These are phyloP conservation scores for Coniella vitis DNA, from an alignment of 2,329 filamentous ascomycete species.

Conservation along the genomic window DNA sequence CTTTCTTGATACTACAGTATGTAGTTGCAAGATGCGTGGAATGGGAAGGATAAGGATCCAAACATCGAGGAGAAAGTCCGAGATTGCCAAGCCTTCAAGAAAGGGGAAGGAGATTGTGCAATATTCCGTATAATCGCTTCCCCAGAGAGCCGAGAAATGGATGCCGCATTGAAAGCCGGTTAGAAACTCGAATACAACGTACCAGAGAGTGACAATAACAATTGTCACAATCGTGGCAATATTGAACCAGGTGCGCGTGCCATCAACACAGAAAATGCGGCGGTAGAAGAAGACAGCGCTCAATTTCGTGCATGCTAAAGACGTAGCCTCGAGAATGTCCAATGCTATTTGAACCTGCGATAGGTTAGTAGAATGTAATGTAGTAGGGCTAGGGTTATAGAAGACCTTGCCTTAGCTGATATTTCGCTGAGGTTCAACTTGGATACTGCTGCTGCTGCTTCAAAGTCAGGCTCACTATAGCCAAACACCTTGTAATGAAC, in stretches of 20 bases:
- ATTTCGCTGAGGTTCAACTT: too few relatives aligned
- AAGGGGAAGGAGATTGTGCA: constrained; percentile 1
- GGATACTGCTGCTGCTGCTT: too few relatives aligned
- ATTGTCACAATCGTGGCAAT: not conserved
- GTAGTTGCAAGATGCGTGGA: constrained; percentile 1
- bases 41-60: constrained; percentile 1
- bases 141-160: not conserved
- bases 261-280: not conserved
- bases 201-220: not conserved
- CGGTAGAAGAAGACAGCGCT: constrained; percentile 3
- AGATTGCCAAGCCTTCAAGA: constrained; percentile 1
- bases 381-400: not conserved
- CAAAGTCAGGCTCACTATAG: not conserved
- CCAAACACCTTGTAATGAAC: not conserved
- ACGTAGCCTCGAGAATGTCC: not conserved
- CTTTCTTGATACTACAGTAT: not conserved
- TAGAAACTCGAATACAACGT: not conserved
- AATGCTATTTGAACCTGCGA: constrained; percentile 3
- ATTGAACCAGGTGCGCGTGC: not conserved
- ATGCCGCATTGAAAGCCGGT: not conserved
- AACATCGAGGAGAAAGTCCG: constrained; percentile 1
- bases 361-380: not conserved
- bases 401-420: constrained; percentile 1
- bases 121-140: not conserved
- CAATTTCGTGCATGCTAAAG: not conserved